phyloP scores from a whole-genome alignment of 768 basidiomycete genomes.

The Dioszegia crocea region DNA sequence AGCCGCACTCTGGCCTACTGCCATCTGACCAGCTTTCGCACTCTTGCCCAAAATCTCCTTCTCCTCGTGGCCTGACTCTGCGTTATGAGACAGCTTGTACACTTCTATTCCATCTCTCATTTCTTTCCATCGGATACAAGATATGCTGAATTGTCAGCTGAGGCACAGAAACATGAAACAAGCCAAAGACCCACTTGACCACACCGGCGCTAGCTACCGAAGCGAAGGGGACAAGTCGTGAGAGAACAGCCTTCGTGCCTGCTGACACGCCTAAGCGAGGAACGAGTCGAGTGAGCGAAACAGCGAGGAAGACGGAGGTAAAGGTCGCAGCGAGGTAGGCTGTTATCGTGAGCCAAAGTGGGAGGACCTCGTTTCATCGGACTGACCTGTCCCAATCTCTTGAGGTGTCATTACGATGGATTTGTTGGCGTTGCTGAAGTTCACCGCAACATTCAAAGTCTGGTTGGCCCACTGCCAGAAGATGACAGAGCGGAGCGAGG shows the following conservation, averaged over 20 bases:
- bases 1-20: conserved; percentile 51
- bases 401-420: conserved; percentile 49
- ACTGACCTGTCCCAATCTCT: conserved; percentile 49
- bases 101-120: conserved; percentile 51
- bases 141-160: conserved; percentile 35
- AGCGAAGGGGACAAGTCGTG: conserved; percentile 49
- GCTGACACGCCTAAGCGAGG: conserved; percentile 41
- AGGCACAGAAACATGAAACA: not conserved
- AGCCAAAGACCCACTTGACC: conserved; percentile 47
- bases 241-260: conserved; percentile 36
- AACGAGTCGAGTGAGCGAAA: conserved; percentile 50
- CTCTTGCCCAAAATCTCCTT: conserved; percentile 49
- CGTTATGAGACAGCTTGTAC: conserved; percentile 36
- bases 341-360: conserved; percentile 1
- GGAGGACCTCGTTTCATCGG: not conserved
- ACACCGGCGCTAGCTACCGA: conserved; percentile 52
- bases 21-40: conserved; percentile 49
- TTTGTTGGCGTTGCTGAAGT: conserved; percentile 53
- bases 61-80: conserved; percentile 30
- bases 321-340: conserved; percentile 51
- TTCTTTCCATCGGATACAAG: conserved; percentile 52
- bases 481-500: conserved; percentile 40
- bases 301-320: conserved; percentile 51
- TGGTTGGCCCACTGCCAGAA: conserved; percentile 52
- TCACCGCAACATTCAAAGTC: conserved; percentile 50